A percentile compares a stretch with the other conserved stretches of the same genome.
Evolutionary conservation across 108 stramenopile genomes (phyloP).

Genomic region (Fistulifera solaris): DNA sequence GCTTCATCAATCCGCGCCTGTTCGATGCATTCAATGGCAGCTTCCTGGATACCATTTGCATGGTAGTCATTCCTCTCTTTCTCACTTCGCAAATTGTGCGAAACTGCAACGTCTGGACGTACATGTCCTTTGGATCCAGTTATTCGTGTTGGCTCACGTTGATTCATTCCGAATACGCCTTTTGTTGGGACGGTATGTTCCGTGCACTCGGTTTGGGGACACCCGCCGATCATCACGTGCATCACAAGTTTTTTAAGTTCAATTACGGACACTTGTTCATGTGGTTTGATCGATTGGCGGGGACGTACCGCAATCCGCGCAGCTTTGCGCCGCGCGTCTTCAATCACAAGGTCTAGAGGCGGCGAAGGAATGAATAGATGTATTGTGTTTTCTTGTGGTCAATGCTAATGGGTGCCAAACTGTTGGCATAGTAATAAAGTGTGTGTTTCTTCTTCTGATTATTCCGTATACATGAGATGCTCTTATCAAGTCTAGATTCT

Average conservation of each 20-base stretch:
- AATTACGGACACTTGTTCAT: conserved; percentile 95
- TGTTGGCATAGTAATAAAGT: too few relatives aligned
- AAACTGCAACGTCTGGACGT: conserved; percentile 87
- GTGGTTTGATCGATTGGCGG: conserved; percentile 81
- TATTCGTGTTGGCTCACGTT: conserved; percentile 87
- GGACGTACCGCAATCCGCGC: conserved; percentile 72
- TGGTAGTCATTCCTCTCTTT: conserved; percentile 87
- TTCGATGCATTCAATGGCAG: conserved; percentile 94
- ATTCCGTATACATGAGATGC: too few relatives aligned
- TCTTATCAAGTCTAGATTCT: too few relatives aligned
- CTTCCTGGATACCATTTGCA: conserved; percentile 76
- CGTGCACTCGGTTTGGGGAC: conserved; percentile 76
- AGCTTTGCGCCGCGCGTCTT: conserved; percentile 58
- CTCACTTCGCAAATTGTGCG: conserved; percentile 67
- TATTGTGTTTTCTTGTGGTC: too few relatives aligned
- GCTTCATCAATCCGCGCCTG: conserved; percentile 86
- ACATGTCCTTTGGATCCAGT: conserved; percentile 88
- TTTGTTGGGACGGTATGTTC: conserved; percentile 79
- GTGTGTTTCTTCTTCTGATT: too few relatives aligned
- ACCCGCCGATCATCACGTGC: conserved; percentile 91
- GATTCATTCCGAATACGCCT: conserved; percentile 84
- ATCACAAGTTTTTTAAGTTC: conserved; percentile 90
- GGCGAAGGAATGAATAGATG: too few relatives aligned
- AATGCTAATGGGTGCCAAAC: too few relatives aligned
- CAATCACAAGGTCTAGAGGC: conserved; percentile 14